These are phyloP conservation scores for Whalleya microplaca DNA, from an alignment of 2,329 filamentous ascomycete species.

Conservation along the genomic window DNA sequence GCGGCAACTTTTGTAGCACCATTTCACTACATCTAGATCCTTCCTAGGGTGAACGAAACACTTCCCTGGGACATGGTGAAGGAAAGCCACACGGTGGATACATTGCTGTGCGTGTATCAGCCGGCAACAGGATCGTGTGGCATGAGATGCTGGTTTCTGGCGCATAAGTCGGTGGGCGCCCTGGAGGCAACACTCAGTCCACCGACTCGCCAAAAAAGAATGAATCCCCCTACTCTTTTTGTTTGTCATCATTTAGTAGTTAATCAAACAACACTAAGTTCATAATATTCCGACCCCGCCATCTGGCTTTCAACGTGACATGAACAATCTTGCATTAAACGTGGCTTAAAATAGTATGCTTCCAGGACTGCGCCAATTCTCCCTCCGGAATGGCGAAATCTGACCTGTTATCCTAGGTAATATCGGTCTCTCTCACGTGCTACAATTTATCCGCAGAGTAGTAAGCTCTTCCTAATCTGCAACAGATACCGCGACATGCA, in stretches of 20 bases:
- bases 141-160: slow-evolving; percentile 36
- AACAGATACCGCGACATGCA: too few relatives aligned
- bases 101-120: slow-evolving; percentile 22
- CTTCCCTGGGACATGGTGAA: slow-evolving; percentile 22
- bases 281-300: slow-evolving; percentile 7
- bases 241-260: slow-evolving; percentile 2
- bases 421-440: too few relatives aligned
- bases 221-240: slow-evolving; percentile 21
- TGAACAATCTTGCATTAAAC: too few relatives aligned
- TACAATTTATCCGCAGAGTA: too few relatives aligned
- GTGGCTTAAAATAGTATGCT: too few relatives aligned
- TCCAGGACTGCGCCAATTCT: too few relatives aligned
- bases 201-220: slow-evolving; percentile 14
- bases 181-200: slow-evolving; percentile 12
- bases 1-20: slow-evolving; percentile 30
- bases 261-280: slow-evolving; percentile 26
- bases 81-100: slow-evolving; percentile 24
- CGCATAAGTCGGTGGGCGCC: slow-evolving; percentile 20
- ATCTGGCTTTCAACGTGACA: too few relatives aligned
- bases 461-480: too few relatives aligned
- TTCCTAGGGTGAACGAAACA: slow-evolving; percentile 21
- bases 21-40: slow-evolving; percentile 36
- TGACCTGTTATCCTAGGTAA: too few relatives aligned
- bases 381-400: too few relatives aligned
- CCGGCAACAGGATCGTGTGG: slow-evolving; percentile 14